Percentiles rank a stretch among this genome's conserved stretches.
These are phyloP conservation scores for Boletus sp. DNA, from an alignment of 1,284 basidiomycete genomes.

Conservation along the genomic window DNA sequence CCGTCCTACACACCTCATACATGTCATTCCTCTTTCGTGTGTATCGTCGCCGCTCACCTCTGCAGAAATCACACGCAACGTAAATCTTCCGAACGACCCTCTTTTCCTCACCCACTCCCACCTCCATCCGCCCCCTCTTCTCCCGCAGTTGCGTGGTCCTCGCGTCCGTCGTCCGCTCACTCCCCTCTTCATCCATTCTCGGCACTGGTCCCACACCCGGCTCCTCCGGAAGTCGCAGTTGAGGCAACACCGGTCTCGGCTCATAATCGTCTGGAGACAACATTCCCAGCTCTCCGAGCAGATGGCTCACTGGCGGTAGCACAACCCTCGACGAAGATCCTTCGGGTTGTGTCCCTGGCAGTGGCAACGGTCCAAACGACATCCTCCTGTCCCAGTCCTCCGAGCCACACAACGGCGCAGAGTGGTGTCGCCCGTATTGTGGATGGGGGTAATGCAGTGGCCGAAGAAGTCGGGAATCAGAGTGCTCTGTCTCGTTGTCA, in stretches of 20 bases:
- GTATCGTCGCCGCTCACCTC: conserved; percentile 44
- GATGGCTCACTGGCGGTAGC: conserved; percentile 28
- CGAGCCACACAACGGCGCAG: conserved; percentile 27
- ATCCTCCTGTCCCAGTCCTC: conserved; percentile 22
- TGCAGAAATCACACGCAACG: conserved; percentile 66
- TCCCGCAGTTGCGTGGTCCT: conserved; percentile 11
- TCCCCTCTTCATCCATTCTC: conserved; percentile 15
- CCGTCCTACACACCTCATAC: conserved; percentile 43
- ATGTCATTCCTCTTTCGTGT: conserved; percentile 4
- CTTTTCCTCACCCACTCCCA: conserved; percentile 22
- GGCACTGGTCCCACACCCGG: conserved; percentile 4
- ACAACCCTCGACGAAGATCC: conserved; percentile 25
- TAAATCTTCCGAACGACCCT: conserved; percentile 31
- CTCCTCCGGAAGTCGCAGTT: conserved; percentile 28
- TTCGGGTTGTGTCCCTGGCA: conserved; percentile 13
- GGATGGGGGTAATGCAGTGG: conserved; percentile 18
- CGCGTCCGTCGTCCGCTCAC: conserved; percentile 11
- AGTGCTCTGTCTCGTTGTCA: conserved; percentile 20
- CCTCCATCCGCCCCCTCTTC: conserved; percentile 20
- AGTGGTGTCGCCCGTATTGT: conserved; percentile 25
- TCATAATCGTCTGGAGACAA: conserved; percentile 19
- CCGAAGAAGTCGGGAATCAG: conserved; percentile 20
- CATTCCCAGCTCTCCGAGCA: conserved; percentile 28
- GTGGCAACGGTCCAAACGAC: conserved; percentile 25
- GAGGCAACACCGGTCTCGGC: conserved; percentile 28